Base-by-base conservation (phyloP, 2,329 filamentous ascomycete species). In the Penicillium thymicola region DNA sequence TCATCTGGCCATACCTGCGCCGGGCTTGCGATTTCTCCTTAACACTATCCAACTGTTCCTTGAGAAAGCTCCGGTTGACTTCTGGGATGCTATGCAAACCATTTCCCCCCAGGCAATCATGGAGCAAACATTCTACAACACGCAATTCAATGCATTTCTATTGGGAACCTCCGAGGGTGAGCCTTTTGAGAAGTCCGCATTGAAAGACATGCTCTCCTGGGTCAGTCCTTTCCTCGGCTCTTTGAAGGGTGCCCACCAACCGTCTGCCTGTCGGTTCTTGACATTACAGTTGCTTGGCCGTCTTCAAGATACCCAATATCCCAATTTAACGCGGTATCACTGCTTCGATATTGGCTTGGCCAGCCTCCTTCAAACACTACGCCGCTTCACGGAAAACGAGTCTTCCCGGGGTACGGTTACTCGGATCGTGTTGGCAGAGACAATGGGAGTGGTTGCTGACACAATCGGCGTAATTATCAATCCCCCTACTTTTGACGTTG, bases 51-150 rank as follows among this genome's bases (percentile, higher is more conserved):
- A 84, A 43, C 79, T 79, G 13, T 81, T 97, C 16, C 78, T 97
- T 51, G 83, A 87, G 61, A 92, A 89, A 65, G 88, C 90, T 0
- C 83, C 91, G 0, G 83, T 83, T 53, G 89, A 89, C 43, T 94
- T 97, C 65, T 97, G 93, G 93, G 88, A 91, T 65, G 88, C 91
- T 2, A 88, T 96, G 76, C 87, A 89, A 49, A 85, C 90, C 30
- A 90, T 93, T 49, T 88, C 89, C 0, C 88, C 91, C 3, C 86
- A 87, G 41, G 85, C 88, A 34, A 85, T 97, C 46, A 85, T 91
- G n/a, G 92, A 97, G 69, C 84, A 92, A 61, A 84, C 96, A 42
- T 90, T 94, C 65, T 84, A 83, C 57, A 92, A 89, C 59, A 86
- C 87, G 9, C 84, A 86, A 60, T 86, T 87, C 14, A 76, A 86